Base-by-base conservation (phyloP, 2,329 filamentous ascomycete genomes). In the Rhinocladiella similis region DNA sequence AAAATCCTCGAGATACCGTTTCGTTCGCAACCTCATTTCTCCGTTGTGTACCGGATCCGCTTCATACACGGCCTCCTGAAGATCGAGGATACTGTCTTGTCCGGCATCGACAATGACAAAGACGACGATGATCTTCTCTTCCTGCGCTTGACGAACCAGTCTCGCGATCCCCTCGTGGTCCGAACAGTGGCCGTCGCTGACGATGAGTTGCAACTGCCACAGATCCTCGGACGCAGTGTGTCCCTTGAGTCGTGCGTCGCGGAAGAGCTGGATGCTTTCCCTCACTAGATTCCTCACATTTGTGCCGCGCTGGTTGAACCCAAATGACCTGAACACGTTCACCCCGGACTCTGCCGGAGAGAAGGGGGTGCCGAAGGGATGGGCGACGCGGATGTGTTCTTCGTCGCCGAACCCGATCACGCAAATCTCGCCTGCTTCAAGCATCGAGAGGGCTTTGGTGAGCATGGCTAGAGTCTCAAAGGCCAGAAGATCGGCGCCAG, bases 71-170 rank as follows among this genome's bases (percentile, higher is more conserved):
- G 91, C 93, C 73, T 91, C 88, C 71, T 91, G 91, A 66, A 97
- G 80, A 70, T 97, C 91, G 67, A 97, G 75, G 59, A 99, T 95
- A 58, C 71, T 77, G 38, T 76, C 20, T 73, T 66, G 60, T 3
- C 70, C 69, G 43, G 84, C 80, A 76, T 99, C 94, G 69, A 99
- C 91, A 67, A 99, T 89, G 66, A 99, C 90, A 72, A 99, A 99
- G 5, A 99, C 93, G 61, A 97, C 86, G 90, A 99, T 97, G 69
- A 99, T 95, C 14, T 91, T 82, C 74, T 97, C 90, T 72, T 97
- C 92, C 68, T 91, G 86, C 1, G 94, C 93, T 73, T 93, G 88
- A 9, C 94, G 82, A 10, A 99, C 85, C 19, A 97, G 80, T 4
- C 90, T 80, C 14, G 89, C 83, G 64, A 99, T 92, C 4, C 84